Conservation (phyloP, 2,329 filamentous ascomycete genomes). For the Exutisphaerella laricina region DNA sequence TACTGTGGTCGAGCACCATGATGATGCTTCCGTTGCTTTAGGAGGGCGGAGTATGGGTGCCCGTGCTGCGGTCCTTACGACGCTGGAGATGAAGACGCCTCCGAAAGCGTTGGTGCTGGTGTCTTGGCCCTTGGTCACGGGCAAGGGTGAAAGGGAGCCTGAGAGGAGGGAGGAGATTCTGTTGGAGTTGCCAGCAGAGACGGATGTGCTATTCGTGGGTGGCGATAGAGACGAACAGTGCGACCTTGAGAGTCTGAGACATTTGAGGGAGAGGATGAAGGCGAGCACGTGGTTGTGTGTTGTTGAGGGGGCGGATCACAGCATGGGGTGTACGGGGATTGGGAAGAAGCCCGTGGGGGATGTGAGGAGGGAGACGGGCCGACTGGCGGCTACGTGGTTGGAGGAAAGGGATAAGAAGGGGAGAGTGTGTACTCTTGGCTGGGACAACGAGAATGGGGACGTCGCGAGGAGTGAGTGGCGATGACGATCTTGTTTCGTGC, state of each 20-base stretch:
- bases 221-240: conserved; percentile 37
- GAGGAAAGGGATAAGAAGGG: conserved; percentile 5
- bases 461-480: no score
- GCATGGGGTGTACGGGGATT: conserved; percentile 12
- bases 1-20: conserved; percentile 30
- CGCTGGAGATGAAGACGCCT: conserved; percentile 19
- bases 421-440: conserved; percentile 6
- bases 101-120: conserved; percentile 33
- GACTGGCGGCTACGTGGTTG: conserved; percentile 15
- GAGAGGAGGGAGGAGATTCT: conserved; percentile 38
- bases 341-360: conserved; percentile 6
- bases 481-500: no score
- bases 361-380: conserved; percentile 14
- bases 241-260: conserved; percentile 26
- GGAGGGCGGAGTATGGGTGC: conserved; percentile 44
- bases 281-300: conserved; percentile 34
- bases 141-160: conserved; percentile 24
- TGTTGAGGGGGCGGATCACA: conserved; percentile 32
- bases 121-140: conserved; percentile 38
- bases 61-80: conserved; percentile 38
- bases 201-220: conserved; percentile 38
- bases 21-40: conserved; percentile 20
- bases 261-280: conserved; percentile 35
- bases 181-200: conserved; percentile 27
- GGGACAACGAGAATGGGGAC: conserved; percentile 10